Evolutionary conservation across 768 basidiomycete genomes (phyloP).

Genomic region (Hericium erinaceus): DNA sequence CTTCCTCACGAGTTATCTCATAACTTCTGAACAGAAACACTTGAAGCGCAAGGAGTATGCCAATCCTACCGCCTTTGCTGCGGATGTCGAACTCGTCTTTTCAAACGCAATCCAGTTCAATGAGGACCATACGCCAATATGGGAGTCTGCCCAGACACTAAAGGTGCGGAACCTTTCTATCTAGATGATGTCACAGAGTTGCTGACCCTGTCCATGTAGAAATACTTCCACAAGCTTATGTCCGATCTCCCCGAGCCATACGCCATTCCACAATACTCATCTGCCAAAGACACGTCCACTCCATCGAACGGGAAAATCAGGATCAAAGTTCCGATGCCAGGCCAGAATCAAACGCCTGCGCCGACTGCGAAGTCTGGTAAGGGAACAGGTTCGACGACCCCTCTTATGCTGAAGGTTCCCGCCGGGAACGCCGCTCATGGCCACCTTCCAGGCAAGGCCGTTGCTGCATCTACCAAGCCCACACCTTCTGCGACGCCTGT

Average conservation of each 20-base stretch:
- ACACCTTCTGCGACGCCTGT: constrained; percentile 11
- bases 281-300: constrained; percentile 31
- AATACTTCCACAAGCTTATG: constrained; percentile 67
- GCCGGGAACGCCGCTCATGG: neutral
- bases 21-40: constrained; percentile 45
- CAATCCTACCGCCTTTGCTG: constrained; percentile 60
- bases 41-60: constrained; percentile 74
- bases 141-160: constrained; percentile 66
- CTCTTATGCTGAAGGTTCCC: constrained; percentile 16
- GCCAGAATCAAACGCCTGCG: constrained; percentile 22
- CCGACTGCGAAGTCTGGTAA: constrained; percentile 15
- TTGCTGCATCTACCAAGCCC: constrained; percentile 15
- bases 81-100: constrained; percentile 86
- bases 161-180: constrained; percentile 34
- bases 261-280: constrained; percentile 48
- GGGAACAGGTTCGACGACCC: constrained; percentile 14
- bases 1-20: neutral
- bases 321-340: constrained; percentile 50
- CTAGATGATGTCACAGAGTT: constrained; percentile 2
- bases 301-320: constrained; percentile 49
- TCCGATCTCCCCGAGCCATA: constrained; percentile 65
- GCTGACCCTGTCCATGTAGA: constrained; percentile 30
- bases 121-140: constrained; percentile 73
- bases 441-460: neutral
- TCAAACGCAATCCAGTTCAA: constrained; percentile 86